Evolutionary conservation across 257 asterid species (phyloP), one percentile per base, ranked within the genome.

Genomic region (Linderniella brevidens): DNA sequence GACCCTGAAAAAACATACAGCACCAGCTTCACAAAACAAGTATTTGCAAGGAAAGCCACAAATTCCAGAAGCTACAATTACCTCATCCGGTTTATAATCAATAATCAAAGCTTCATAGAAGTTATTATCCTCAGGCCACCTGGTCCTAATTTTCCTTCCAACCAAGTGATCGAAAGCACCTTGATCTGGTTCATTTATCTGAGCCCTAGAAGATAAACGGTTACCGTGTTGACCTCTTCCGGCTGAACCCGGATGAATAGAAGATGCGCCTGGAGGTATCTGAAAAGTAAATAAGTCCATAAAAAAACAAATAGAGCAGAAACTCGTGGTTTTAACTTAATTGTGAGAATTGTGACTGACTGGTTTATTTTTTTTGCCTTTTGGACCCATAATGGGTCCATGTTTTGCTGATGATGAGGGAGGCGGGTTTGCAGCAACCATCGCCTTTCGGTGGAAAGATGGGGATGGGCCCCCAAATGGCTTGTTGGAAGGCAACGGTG

Each of bases 111-210:
- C 94, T 58, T 79, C 82, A 62, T 79, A 82, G 55, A 79, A 82
- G 44, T 53, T 74, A 60, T 82, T 82, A 65, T 82, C 94, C 35
- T 76, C 92, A n/a, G 87, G 94, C 92, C 92, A 82, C 55, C 84
- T 74, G 51, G 88, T 79, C 68, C 66, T 53, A 19, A 79, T 76
- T 74, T 71, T 79, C 61, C 80, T 66, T 51, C 87, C 77, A 51
- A 79, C 50, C 49, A 79, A 63, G 32, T 72, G 62, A 73, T 78
- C 73, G 63, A 56, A 68, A 66, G 67, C 74, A 35, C 62, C 74
- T 60, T 64, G 76, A 13, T 65, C 64, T 40, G 65, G 71, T 48
- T 56, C 72, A 68, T 49, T 68, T 37, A 64, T 58, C 51, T 46
- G 58, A 37, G 60, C 71, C 53, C 86, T 71, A 39, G 83, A 25